A percentile compares a stretch with the other conserved stretches of the same genome.
phyloP scores from a whole-genome alignment of 176 grass and related monocot species.

The Saccharum officinarum region DNA sequence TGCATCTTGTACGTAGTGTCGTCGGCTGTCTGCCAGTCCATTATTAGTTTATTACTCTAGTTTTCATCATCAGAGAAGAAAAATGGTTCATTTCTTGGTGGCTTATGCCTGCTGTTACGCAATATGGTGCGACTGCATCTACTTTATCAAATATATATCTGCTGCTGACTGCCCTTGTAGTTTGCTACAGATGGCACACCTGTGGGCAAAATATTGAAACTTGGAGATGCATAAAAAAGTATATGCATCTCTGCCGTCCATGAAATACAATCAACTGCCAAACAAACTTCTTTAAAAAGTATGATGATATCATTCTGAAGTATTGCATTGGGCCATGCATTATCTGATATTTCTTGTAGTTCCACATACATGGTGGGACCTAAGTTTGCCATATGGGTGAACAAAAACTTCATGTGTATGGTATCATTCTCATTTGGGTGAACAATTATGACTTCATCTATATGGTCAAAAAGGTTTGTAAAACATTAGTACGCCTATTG shows the following conservation, averaged over 20 bases:
- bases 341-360: background rate
- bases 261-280: background rate
- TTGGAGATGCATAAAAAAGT: background rate
- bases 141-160: background rate
- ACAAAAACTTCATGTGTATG: background rate
- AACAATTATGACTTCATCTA: background rate
- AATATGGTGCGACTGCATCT: background rate
- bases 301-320: background rate
- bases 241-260: background rate
- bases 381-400: background rate
- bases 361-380: background rate
- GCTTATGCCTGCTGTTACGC: background rate
- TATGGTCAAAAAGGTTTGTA: background rate
- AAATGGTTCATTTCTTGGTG: background rate
- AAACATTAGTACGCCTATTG: background rate
- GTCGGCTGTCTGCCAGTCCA: background rate
- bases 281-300: background rate
- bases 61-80: background rate
- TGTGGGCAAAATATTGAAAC: background rate
- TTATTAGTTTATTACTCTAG: background rate
- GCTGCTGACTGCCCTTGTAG: background rate
- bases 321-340: background rate
- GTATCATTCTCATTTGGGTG: background rate
- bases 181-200: constrained; percentile 21
- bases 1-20: background rate